Evolutionary conservation across 1,139 yeast genomes (phyloP), one percentile per base, ranked within the genome.

Genomic region (Candida buenavistaensis): DNA sequence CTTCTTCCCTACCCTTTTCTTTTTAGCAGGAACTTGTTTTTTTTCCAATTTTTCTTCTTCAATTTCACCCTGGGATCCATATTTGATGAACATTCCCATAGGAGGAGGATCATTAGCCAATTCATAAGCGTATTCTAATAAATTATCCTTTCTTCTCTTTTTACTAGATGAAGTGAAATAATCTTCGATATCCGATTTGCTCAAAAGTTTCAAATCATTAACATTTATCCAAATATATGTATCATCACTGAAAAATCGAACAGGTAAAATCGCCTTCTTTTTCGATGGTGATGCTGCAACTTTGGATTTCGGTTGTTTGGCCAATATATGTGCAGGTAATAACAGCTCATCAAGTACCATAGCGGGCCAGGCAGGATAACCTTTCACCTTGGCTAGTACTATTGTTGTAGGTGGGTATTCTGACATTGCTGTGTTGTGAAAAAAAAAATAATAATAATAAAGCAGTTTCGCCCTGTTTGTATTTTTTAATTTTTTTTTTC

Each of bases 281-380:
- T 49, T 43, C n/a, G 56, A 43, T 19, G 53, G 41, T 40, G 48
- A 39, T 46, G 48, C 39, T 26, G 35, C 17, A 12, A 27, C 23
- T 23, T 57, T 51, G 12, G 60, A 45, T 46, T 73, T 77, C 9
- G 84, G 80, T 43, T 69, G 74, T 40, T 68, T 69, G 23, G 57
- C 53, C 27, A 59, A 43, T 19, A 83, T 72, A 45, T 72, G 64
- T 8, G 63, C 70, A 1, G 92, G 90, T 8, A 83, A 62, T 5
- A 74, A 51, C 16, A 68, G 64, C 36, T 64, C 71, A 2, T 82
- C 82, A n/a, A 83, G 68, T 2, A 83, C 77, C 76, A 82, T 78
- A 3, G 88, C 87, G 1, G 92, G 92, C 92, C 92, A 83, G 29
- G 86, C 80, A 6, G 90, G 84, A 51, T 79, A 83, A 5, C 90